These are phyloP conservation scores for Aspergillus sojae DNA, from an alignment of 2,329 filamentous ascomycete species.

Conservation along the genomic window DNA sequence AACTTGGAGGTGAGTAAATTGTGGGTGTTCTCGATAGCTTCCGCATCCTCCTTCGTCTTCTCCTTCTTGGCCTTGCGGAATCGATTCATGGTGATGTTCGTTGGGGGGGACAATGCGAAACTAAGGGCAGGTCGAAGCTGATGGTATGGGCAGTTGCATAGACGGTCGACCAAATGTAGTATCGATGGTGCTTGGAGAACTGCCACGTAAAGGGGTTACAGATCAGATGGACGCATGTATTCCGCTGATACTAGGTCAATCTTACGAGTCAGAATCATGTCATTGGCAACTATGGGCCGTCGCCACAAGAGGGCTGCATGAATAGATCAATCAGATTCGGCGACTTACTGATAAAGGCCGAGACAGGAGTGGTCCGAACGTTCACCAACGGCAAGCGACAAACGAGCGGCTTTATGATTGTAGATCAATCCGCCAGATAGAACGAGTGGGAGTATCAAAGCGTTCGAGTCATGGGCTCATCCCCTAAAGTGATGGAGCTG, in stretches of 20 bases:
- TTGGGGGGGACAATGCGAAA: background rate
- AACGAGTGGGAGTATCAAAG: slow-evolving; percentile 1
- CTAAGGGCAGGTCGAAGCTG: background rate
- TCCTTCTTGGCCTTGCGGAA: slow-evolving; percentile 45
- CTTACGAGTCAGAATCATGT: slow-evolving; percentile 14
- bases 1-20: slow-evolving; percentile 38
- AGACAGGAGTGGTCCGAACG: background rate
- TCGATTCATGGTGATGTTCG: slow-evolving; percentile 39
- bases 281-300: slow-evolving; percentile 5
- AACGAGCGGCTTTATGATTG: background rate
- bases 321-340: slow-evolving; percentile 7
- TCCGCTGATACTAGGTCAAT: slow-evolving; percentile 10
- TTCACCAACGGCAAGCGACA: background rate
- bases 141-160: background rate
- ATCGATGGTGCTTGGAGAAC: background rate
- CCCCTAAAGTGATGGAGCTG: slow-evolving; percentile 3
- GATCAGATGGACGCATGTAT: background rate
- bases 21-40: slow-evolving; percentile 43
- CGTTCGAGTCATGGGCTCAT: slow-evolving; percentile 11
- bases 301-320: slow-evolving; percentile 7
- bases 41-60: slow-evolving; percentile 26
- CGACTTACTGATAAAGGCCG: slow-evolving; percentile 3
- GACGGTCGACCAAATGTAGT: background rate
- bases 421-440: background rate
- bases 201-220: slow-evolving; percentile 1